A percentile compares a stretch with the other conserved stretches of the same genome.
phyloP scores from a whole-genome alignment of 257 asterid species.

The Solanum medicagineum region DNA sequence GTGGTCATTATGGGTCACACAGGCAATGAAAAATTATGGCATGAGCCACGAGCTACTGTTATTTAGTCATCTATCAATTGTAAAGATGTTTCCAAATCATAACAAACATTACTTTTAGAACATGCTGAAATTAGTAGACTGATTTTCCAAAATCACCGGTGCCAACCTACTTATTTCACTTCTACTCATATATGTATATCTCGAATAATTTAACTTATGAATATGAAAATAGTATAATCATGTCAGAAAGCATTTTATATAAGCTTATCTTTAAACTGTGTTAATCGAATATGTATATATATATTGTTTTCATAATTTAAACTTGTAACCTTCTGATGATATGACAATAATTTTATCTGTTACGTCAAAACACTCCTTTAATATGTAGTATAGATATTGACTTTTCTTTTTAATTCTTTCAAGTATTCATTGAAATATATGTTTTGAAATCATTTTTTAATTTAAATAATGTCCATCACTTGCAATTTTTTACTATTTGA shows the following conservation, averaged over 20 bases:
- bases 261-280: background rate
- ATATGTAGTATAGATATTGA: no score
- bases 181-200: no score
- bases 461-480: no score
- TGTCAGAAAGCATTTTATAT: no score
- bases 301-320: background rate
- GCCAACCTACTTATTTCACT: background rate
- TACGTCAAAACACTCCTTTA: background rate
- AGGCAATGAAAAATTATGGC: background rate
- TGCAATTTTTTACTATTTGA: background rate
- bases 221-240: background rate
- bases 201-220: accelerated
- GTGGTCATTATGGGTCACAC: background rate
- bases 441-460: background rate
- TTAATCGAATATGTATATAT: no score
- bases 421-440: background rate
- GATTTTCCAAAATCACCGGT: background rate
- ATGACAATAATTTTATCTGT: background rate
- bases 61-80: background rate
- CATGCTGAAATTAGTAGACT: background rate
- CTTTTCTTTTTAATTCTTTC: background rate
- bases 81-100: background rate
- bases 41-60: conserved; percentile 1
- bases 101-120: background rate
- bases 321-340: background rate